These are phyloP conservation scores for Suillus hirtellus DNA, from an alignment of 768 basidiomycete species.

Conservation along the genomic window DNA sequence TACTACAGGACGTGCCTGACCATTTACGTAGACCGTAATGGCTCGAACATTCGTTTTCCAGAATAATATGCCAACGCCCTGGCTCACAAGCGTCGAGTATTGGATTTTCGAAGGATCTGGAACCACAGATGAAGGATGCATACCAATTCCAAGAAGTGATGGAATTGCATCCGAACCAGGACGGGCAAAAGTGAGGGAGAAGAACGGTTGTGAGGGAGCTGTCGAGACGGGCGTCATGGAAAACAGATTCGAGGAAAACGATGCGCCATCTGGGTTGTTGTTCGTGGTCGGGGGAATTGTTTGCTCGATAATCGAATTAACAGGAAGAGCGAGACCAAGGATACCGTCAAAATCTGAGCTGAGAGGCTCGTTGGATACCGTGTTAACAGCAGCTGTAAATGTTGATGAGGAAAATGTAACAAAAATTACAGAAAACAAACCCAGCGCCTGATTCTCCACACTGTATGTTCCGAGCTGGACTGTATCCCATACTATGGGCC, in stretches of 20 bases:
- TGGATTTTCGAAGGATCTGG: slow-evolving; percentile 50
- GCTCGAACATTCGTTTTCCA: slow-evolving; percentile 64
- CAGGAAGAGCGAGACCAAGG: slow-evolving; percentile 74
- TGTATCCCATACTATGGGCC: slow-evolving; percentile 71
- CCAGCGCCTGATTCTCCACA: slow-evolving; percentile 68
- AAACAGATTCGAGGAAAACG: slow-evolving; percentile 70
- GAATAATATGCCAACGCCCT: slow-evolving; percentile 44
- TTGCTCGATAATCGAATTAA: slow-evolving; percentile 64
- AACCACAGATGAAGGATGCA: slow-evolving; percentile 57
- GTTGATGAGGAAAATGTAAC: slow-evolving; percentile 1
- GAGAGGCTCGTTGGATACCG: slow-evolving; percentile 58
- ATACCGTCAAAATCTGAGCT: slow-evolving; percentile 60
- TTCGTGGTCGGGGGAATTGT: slow-evolving; percentile 48
- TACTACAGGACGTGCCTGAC: slow-evolving; percentile 38
- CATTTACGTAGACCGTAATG: slow-evolving; percentile 62
- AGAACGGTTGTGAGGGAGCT: slow-evolving; percentile 62
- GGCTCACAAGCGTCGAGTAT: slow-evolving; percentile 49
- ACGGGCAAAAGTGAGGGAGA: slow-evolving; percentile 66
- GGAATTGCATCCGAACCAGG: slow-evolving; percentile 61
- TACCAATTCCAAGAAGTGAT: slow-evolving; percentile 66
- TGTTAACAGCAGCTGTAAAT: slow-evolving; percentile 55
- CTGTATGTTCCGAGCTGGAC: slow-evolving; percentile 63
- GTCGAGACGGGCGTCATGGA: slow-evolving; percentile 53
- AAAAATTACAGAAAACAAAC: slow-evolving; percentile 32
- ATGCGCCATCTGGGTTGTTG: slow-evolving; percentile 62